Percentiles rank a stretch among this genome's conserved stretches.
Evolutionary conservation across 306 rosid genomes (phyloP).

Genomic region (Quercus variabilis): DNA sequence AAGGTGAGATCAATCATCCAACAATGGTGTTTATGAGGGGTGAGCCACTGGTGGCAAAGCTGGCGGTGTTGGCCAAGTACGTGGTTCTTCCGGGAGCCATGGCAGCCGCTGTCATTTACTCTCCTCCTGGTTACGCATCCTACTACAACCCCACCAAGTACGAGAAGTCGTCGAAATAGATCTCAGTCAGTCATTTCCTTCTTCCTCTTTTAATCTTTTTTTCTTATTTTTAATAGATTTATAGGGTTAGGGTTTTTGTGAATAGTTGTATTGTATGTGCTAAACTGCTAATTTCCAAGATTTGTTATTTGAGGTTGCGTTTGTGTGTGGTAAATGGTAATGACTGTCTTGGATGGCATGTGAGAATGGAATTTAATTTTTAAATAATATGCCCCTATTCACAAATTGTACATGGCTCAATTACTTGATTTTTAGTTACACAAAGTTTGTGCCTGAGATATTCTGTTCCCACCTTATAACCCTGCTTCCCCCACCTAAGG

Average conservation of each 20-base stretch:
- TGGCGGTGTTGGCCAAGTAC: slow-evolving; percentile 25
- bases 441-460: no score
- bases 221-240: background rate
- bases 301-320: background rate
- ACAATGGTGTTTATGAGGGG: slow-evolving; percentile 28
- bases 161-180: slow-evolving; percentile 9
- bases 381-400: no score
- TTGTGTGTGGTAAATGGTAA: background rate
- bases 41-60: slow-evolving; percentile 36
- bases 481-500: no score
- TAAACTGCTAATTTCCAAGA: no score
- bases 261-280: background rate
- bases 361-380: background rate
- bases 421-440: no score
- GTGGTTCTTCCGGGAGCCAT: slow-evolving; percentile 40
- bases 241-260: background rate
- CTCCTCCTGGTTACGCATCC: slow-evolving; percentile 31
- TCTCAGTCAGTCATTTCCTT: background rate
- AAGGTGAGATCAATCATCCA: no score
- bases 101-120: slow-evolving; percentile 34
- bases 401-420: no score
- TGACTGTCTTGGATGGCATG: background rate
- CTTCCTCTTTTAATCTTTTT: no score
- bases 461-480: no score
- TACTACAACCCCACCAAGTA: slow-evolving; percentile 7